Base-by-base conservation (phyloP, 495 filamentous ascomycete genomes). In the Aspergillus nidulans region DNA sequence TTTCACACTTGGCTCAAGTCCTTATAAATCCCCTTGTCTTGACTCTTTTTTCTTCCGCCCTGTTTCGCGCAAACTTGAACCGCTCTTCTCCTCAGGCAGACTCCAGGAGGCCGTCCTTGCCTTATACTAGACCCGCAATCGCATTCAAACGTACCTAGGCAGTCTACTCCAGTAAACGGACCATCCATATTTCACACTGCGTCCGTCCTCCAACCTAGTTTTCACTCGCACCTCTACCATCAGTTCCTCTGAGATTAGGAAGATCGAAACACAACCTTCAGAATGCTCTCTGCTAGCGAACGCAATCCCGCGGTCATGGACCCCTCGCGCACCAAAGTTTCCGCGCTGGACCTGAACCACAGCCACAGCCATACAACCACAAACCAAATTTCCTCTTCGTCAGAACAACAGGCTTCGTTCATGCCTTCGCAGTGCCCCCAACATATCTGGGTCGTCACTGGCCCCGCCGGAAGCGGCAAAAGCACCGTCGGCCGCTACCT, bases 391-490 rank as follows among this genome's bases (percentile, higher is more conserved):
- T 12, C 46, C 15, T 49, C 47, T 8, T 23, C 20, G 20, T 49
- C 47, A 49, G 47, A 52, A 19, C 51, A 49, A 58, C 65, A 57
- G 56, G 53, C 19, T 12, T 34, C 30, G 25, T 56, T 60, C n/a
- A 25, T 52, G 23, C 52, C 63, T 16, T 53, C 64, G 0, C 39
- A 60, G 1, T 58, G 65, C 15, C 69, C 84, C 56, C 88, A 89
- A 58, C 91, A 97, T 68, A 96, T 99, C 69, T 96, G 89, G 87
- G 84, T 97, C 58, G 89, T 99, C n/a, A 96, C 94, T 0, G 95
- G 95, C 6, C 95, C 95, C 15, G 92, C 95, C 16, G 95, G 95
- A 13, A 96, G 91, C 63, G 95, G 95, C 38, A 99, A 99, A 75
- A 95, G 86, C 62, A 96, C 94, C 12, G 86, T 97, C 40, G 95